Conservation (phyloP, 208 protist species). For the Balamuthia mandrillaris region DNA sequence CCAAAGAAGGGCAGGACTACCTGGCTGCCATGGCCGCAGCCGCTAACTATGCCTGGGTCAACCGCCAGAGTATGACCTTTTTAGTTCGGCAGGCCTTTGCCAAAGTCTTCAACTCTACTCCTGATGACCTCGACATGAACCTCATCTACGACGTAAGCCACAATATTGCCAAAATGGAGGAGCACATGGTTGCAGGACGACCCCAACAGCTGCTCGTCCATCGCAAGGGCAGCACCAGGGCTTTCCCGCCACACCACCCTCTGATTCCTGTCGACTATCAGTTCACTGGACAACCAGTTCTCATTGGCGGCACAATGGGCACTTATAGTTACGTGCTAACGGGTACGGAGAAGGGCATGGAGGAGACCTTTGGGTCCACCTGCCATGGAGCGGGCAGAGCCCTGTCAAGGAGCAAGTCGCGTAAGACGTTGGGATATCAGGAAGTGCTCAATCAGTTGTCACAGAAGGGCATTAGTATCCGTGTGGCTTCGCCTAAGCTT, state of each 20-base stretch:
- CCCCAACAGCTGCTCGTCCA: slow-evolving; percentile 75
- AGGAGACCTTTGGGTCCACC: slow-evolving; percentile 75
- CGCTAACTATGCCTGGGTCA: slow-evolving; percentile 85
- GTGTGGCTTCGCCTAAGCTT: slow-evolving; percentile 78
- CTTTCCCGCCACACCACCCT: slow-evolving; percentile 80
- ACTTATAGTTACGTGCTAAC: slow-evolving; percentile 80
- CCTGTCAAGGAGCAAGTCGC: slow-evolving; percentile 57
- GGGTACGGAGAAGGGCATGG: slow-evolving; percentile 76
- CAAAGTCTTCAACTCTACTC: slow-evolving; percentile 55
- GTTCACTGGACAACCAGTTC: slow-evolving; percentile 77
- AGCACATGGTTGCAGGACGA: slow-evolving; percentile 76
- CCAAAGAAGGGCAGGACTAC: slow-evolving; percentile 75
- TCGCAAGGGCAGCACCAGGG: slow-evolving; percentile 84
- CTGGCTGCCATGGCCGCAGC: slow-evolving; percentile 75
- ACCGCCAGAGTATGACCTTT: slow-evolving; percentile 79
- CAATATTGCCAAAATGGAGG: slow-evolving; percentile 84
- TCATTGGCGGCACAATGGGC: slow-evolving; percentile 88
- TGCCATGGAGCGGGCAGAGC: slow-evolving; percentile 84
- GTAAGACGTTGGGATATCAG: slow-evolving; percentile 41
- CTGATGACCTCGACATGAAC: slow-evolving; percentile 78
- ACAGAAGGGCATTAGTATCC: slow-evolving; percentile 70
- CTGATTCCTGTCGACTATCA: slow-evolving; percentile 80
- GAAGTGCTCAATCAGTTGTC: slow-evolving; percentile 65
- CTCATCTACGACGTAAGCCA: slow-evolving; percentile 87
- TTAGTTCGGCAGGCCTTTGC: slow-evolving; percentile 67